These are phyloP conservation scores for Passiflora organensis DNA, from an alignment of 345 rosid species.

Conservation along the genomic window DNA sequence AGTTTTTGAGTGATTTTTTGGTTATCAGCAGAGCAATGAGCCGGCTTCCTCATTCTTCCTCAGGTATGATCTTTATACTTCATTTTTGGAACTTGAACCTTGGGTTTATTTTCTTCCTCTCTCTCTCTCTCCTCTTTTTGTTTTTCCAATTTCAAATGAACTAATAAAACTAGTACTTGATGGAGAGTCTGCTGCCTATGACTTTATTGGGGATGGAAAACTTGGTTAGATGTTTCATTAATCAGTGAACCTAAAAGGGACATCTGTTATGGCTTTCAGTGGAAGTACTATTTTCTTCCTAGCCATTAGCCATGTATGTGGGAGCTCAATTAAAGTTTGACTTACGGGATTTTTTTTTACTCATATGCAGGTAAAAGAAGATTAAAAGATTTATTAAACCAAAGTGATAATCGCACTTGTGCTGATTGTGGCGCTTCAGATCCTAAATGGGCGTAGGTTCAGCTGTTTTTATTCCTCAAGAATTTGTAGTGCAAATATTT, in stretches of 20 bases:
- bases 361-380: slow-evolving; percentile 63
- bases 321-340: no score
- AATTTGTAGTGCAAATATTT: background rate
- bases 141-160: no score
- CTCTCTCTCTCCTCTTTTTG: no score
- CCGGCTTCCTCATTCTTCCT: slow-evolving; percentile 39
- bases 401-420: slow-evolving; percentile 74
- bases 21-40: slow-evolving; percentile 50
- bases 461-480: slow-evolving; percentile 1
- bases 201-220: no score
- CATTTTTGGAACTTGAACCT: no score
- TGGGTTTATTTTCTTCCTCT: no score
- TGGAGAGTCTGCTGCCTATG: no score
- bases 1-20: slow-evolving; percentile 41
- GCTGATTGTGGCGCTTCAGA: slow-evolving; percentile 96
- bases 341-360: background rate
- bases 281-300: no score
- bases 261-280: no score
- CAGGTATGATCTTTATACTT: slow-evolving; percentile 39
- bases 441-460: slow-evolving; percentile 99
- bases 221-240: no score
- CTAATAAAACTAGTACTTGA: background rate
- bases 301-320: no score
- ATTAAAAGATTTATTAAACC: slow-evolving; percentile 63
- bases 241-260: no score